Evolutionary conservation across 352 stramenopile species (phyloP).

Genomic region (Phytophthora macrochlamydospora): DNA sequence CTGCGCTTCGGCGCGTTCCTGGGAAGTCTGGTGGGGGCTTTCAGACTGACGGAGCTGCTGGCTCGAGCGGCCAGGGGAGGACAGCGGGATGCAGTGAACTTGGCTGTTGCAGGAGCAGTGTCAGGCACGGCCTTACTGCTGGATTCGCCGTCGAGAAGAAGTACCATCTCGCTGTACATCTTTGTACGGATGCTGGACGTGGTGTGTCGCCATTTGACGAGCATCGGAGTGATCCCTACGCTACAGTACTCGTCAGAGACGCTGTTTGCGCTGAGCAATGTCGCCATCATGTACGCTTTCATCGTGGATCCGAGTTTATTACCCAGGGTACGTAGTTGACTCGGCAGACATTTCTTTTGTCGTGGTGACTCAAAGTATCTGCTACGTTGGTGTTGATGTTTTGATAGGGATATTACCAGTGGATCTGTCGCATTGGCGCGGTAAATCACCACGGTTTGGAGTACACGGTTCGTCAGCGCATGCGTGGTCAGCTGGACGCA

Average conservation of each 20-base stretch:
- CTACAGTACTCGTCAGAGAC: conserved; percentile 74
- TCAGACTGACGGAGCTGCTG: conserved; percentile 66
- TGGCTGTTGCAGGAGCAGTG: conserved; percentile 70
- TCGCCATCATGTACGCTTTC: conserved; percentile 82
- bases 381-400: neutral
- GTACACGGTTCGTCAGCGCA: conserved; percentile 66
- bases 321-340: conserved; percentile 52
- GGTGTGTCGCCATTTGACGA: conserved; percentile 70
- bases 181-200: conserved; percentile 89
- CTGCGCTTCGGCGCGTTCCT: conserved; percentile 84
- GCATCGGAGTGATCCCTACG: conserved; percentile 50
- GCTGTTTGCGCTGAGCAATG: conserved; percentile 81
- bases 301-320: conserved; percentile 68
- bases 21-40: conserved; percentile 74
- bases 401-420: conserved; percentile 81
- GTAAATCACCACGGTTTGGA: conserved; percentile 79
- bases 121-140: conserved; percentile 75
- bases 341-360: too few relatives aligned
- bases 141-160: conserved; percentile 66
- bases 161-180: conserved; percentile 83
- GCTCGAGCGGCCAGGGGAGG: conserved; percentile 47
- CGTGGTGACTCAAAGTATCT: too few relatives aligned
- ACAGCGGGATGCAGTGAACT: conserved; percentile 56
- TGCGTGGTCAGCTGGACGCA: conserved; percentile 51
- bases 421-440: conserved; percentile 75